These are phyloP conservation scores for Adansonia madagascariensis DNA, from an alignment of 441 rosid species.

Conservation along the genomic window DNA sequence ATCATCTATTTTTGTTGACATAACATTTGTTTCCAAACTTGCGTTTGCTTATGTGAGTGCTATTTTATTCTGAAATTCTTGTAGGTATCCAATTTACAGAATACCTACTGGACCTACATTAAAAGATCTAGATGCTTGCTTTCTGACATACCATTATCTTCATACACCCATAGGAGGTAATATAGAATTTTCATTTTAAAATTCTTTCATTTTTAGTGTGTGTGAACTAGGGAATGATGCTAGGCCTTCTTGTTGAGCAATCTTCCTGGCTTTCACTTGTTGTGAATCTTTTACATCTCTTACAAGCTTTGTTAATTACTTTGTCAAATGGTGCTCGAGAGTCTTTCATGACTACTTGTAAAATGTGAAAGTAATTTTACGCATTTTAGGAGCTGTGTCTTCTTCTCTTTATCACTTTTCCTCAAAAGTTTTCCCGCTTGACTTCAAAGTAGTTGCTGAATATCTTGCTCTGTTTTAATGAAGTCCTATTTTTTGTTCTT, in stretches of 20 bases:
- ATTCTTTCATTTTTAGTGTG: background rate
- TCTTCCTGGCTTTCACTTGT: constrained; percentile 1
- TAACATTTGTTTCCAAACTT: constrained; percentile 8
- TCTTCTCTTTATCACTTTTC: background rate
- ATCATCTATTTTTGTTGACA: background rate
- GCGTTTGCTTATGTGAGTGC: constrained; percentile 27
- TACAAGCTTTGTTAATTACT: constrained; percentile 5
- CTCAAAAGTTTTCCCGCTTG: background rate
- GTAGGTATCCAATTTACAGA: constrained; percentile 88
- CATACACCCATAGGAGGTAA: constrained; percentile 63
- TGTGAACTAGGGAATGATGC: constrained; percentile 15
- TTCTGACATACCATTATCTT: constrained; percentile 75
- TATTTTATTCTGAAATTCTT: constrained; percentile 24
- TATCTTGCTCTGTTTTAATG: background rate
- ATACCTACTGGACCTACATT: constrained; percentile 82
- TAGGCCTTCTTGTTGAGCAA: background rate
- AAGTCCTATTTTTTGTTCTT: background rate
- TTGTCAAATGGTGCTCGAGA: background rate
- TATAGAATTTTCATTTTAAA: background rate
- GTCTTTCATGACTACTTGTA: background rate
- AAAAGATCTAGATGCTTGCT: constrained; percentile 82
- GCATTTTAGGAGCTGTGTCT: background rate
- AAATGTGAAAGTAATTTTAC: background rate
- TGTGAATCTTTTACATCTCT: background rate
- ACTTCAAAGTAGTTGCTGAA: background rate